Conservation (phyloP, 1,139 yeast species). For the Meyerozyma guilliermondii region DNA sequence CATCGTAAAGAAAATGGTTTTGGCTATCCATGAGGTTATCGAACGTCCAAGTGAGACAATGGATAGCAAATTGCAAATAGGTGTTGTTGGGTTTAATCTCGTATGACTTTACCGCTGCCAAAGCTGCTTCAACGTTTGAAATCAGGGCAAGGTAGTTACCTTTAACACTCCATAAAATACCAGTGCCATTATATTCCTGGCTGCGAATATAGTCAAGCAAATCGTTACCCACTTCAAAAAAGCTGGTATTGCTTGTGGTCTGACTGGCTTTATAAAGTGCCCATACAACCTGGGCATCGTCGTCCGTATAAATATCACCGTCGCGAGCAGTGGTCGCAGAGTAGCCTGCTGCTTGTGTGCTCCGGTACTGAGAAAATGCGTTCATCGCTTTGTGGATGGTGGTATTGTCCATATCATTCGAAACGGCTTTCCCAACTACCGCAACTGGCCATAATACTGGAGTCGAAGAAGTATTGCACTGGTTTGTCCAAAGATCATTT, state of each 20-base stretch:
- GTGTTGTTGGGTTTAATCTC: constrained; percentile 13
- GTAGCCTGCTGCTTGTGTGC: constrained; percentile 17
- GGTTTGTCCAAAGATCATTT: neutral
- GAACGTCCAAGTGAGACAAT: constrained; percentile 22
- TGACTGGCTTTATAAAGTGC: constrained; percentile 23
- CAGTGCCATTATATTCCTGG: constrained; percentile 22
- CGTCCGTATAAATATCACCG: constrained; percentile 30
- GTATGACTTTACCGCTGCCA: constrained; percentile 28
- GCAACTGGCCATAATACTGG: constrained; percentile 11
- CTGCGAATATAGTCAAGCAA: constrained; percentile 13
- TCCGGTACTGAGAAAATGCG: constrained; percentile 8
- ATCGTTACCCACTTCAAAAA: constrained; percentile 14
- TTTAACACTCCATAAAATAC: constrained; percentile 25
- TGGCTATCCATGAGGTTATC: constrained; percentile 23
- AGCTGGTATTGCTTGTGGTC: constrained; percentile 11
- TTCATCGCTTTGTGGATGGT: constrained; percentile 3
- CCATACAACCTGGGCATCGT: constrained; percentile 32
- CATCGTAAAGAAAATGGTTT: constrained; percentile 29
- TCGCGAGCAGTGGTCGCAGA: constrained; percentile 28
- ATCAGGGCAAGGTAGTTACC: constrained; percentile 30
- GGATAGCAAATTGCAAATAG: constrained; percentile 17
- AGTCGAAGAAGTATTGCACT: neutral
- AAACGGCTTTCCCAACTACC: constrained; percentile 10
- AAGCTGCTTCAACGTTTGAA: constrained; percentile 30
- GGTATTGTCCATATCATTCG: neutral